phyloP scores from a whole-genome alignment of 768 basidiomycete genomes.

The Termitomyces sp. region DNA sequence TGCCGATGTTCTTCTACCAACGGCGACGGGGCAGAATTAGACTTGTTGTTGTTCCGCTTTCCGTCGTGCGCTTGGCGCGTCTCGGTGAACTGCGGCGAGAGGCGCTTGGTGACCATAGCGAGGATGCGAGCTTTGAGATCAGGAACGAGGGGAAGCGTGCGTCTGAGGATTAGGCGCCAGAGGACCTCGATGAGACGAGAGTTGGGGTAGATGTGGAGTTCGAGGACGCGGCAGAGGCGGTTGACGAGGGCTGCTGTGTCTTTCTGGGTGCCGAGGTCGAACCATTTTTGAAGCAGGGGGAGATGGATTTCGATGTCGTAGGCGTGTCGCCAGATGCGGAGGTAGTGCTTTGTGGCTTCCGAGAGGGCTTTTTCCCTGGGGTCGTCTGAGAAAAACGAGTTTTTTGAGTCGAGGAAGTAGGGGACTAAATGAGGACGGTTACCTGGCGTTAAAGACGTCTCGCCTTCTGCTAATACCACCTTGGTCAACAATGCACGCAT shows the following conservation, averaged over 20 bases:
- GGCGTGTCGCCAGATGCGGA: slow-evolving; percentile 30
- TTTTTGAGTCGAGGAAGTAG: neutral
- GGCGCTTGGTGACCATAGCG: slow-evolving; percentile 29
- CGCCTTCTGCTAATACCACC: slow-evolving; percentile 15
- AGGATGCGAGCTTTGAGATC: slow-evolving; percentile 29
- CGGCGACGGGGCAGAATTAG: neutral
- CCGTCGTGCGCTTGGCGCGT: neutral
- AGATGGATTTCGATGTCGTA: slow-evolving; percentile 38
- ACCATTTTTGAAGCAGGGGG: slow-evolving; percentile 39
- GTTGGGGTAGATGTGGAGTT: slow-evolving; percentile 26
- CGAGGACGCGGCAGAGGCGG: slow-evolving; percentile 32
- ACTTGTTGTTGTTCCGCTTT: neutral
- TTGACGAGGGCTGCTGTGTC: slow-evolving; percentile 27
- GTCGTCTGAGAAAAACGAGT: slow-evolving; percentile 16
- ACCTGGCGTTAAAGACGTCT: slow-evolving; percentile 14
- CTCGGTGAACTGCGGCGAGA: slow-evolving; percentile 8
- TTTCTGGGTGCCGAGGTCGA: slow-evolving; percentile 21
- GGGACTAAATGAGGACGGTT: neutral
- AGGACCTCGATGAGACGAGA: slow-evolving; percentile 34
- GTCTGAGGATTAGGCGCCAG: slow-evolving; percentile 31
- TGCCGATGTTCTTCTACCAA: neutral
- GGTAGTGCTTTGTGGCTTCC: slow-evolving; percentile 37
- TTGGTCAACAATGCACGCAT: slow-evolving; percentile 42
- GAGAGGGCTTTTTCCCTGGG: slow-evolving; percentile 16
- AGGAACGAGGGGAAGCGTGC: slow-evolving; percentile 19